These are phyloP conservation scores for Euphrasia arctica DNA, from an alignment of 305 asterid species.

Conservation along the genomic window DNA sequence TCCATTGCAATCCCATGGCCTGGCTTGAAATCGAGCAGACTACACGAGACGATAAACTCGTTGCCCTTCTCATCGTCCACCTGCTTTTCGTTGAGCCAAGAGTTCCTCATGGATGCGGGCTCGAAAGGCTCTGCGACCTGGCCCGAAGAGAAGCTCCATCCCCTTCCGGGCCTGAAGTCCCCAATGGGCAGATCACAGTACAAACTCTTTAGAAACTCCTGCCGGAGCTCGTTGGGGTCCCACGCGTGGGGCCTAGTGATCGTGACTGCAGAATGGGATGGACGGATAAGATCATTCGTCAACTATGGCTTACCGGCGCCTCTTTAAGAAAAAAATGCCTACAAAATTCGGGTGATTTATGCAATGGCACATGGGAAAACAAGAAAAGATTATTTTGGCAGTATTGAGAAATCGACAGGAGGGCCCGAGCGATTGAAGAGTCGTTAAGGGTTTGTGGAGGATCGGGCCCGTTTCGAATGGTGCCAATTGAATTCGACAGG, in stretches of 20 bases:
- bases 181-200: constrained; percentile 55
- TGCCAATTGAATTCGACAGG: constrained; percentile 23
- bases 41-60: constrained; percentile 26
- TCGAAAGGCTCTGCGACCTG: constrained; percentile 86
- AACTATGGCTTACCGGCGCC: constrained; percentile 82
- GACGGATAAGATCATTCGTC: constrained; percentile 76
- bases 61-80: constrained; percentile 38
- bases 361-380: constrained; percentile 28
- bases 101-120: constrained; percentile 51
- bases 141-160: constrained; percentile 96
- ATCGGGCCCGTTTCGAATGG: constrained; percentile 16
- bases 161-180: constrained; percentile 38
- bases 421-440: constrained; percentile 1
- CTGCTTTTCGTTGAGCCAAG: constrained; percentile 42
- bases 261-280: constrained; percentile 83
- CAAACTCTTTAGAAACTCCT: constrained; percentile 63
- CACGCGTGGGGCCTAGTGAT: constrained; percentile 86
- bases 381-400: constrained; percentile 29
- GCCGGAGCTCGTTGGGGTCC: constrained; percentile 56
- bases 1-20: constrained; percentile 87
- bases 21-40: constrained; percentile 43
- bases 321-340: constrained; percentile 30
- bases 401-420: neutral
- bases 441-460: neutral
- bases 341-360: neutral